phyloP scores from a whole-genome alignment of 495 filamentous ascomycete species.

The Bombardia bombarda region DNA sequence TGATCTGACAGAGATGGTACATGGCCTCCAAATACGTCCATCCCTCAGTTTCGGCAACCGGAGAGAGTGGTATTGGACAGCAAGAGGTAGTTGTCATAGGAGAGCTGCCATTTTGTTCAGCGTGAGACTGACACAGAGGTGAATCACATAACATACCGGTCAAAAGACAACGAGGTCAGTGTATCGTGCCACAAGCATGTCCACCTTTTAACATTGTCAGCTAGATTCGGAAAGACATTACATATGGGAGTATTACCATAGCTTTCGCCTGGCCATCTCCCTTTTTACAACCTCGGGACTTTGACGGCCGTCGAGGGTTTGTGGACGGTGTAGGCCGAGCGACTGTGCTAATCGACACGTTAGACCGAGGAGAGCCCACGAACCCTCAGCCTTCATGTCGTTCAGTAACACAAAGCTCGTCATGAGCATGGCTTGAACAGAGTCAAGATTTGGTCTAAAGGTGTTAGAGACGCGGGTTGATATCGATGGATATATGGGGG shows the following conservation, averaged over 20 bases:
- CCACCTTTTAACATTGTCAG: constrained; percentile 42
- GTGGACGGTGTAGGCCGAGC: constrained; percentile 42
- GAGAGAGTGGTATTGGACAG: constrained; percentile 37
- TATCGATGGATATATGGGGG: neutral
- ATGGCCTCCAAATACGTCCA: constrained; percentile 47
- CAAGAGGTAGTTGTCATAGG: constrained; percentile 44
- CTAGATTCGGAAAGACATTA: too few relatives aligned
- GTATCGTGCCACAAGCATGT: constrained; percentile 51
- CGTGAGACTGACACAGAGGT: neutral
- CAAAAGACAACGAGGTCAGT: constrained; percentile 46
- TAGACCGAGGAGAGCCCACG: constrained; percentile 48
- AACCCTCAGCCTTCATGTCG: constrained; percentile 53
- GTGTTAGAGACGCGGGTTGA: neutral
- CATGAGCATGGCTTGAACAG: constrained; percentile 48
- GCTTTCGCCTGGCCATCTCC: constrained; percentile 35
- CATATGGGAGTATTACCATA: too few relatives aligned
- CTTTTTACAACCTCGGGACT: constrained; percentile 27
- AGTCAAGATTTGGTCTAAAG: constrained; percentile 44
- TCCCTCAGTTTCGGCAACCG: constrained; percentile 35
- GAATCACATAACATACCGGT: constrained; percentile 30
- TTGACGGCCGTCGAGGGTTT: constrained; percentile 29
- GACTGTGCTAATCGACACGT: constrained; percentile 49
- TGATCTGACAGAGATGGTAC: constrained; percentile 44
- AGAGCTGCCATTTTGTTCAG: constrained; percentile 19
- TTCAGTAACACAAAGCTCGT: constrained; percentile 48